These are phyloP conservation scores for Serpula lacrymans DNA, from an alignment of 768 basidiomycete species.

Conservation along the genomic window DNA sequence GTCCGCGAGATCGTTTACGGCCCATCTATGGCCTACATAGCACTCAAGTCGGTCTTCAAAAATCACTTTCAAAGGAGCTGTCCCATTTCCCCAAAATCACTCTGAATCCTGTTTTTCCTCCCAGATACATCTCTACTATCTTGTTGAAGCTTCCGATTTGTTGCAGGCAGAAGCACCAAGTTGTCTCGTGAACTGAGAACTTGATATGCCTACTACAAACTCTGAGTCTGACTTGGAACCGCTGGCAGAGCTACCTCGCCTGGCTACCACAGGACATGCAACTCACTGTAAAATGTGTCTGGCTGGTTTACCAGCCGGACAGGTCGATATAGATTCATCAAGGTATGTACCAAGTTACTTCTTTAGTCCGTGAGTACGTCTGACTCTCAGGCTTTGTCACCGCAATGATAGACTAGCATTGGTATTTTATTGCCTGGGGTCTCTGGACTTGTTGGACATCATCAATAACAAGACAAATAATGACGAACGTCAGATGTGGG, in stretches of 20 bases:
- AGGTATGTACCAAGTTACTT: constrained; percentile 46
- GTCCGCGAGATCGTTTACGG: too few species aligned
- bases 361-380: constrained; percentile 11
- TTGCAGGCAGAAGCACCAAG: too few species aligned
- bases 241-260: constrained; percentile 16
- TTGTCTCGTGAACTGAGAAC: too few species aligned
- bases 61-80: too few species aligned
- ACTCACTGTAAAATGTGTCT: constrained; percentile 68
- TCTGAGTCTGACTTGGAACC: too few species aligned
- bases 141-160: too few species aligned
- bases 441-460: constrained; percentile 71
- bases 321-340: constrained; percentile 68
- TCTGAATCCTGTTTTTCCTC: too few species aligned
- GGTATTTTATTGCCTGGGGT: constrained; percentile 85
- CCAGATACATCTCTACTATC: too few species aligned
- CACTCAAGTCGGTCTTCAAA: too few species aligned
- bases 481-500: constrained; percentile 61
- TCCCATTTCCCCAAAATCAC: too few species aligned
- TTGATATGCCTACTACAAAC: too few species aligned
- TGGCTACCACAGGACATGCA: constrained; percentile 54
- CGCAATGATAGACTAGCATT: constrained; percentile 63
- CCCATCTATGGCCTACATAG: too few species aligned
- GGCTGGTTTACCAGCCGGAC: constrained; percentile 63
- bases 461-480: constrained; percentile 39
- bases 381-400: constrained; percentile 5